Evolutionary conservation across 208 protist species (phyloP), one percentile per base, ranked within the genome.

Genomic region (Leishmania turanica): DNA sequence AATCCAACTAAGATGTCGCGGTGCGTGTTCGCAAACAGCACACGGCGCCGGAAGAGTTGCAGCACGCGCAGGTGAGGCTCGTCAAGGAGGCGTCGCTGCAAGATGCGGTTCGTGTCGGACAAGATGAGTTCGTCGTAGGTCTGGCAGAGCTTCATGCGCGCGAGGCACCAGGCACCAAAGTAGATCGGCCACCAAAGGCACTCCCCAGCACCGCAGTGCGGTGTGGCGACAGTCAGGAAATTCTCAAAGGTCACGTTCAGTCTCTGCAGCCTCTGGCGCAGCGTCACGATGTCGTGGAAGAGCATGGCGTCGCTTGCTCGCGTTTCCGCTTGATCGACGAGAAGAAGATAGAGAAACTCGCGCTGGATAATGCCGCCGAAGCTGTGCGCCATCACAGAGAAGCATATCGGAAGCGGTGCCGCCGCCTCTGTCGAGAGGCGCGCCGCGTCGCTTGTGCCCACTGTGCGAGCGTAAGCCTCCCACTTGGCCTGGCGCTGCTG

Each of bases 1-100:
- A 95, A 95, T 34, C 91, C 91, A 19, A 93, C 91, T 56, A 95
- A 79, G 21, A 95, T 71, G 81, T 95, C 92, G n/a, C 91, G 87
- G 54, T 91, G 86, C 1, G 87, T 91, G 81, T 95, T 95, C 13
- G 90, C 88, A 77, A 95, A 95, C 40, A 95, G 81, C 58, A 87
- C 90, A 54, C 92, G 88, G 47, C 85, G 82, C 3, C 87, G 88
- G 80, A 95, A 95, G 37, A 89, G 65, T 42, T 79, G 71, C 24
- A 95, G 85, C 17, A 81, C 87, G 47, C 75, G 62, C 51, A 92
- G 68, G 78, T 95, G 92, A 34, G 79, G 81, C 51, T 62, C 84
- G 66, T 91, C 84, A 15, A 95, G 24, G 78, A 95, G 84, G 15
- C 88, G 88, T 1, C 45, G 77, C 69, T 81, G 75, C 73, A 95